Evolutionary conservation across 768 basidiomycete species (phyloP), one percentile per base, ranked within the genome.

Genomic region (Mrakia gelida): DNA sequence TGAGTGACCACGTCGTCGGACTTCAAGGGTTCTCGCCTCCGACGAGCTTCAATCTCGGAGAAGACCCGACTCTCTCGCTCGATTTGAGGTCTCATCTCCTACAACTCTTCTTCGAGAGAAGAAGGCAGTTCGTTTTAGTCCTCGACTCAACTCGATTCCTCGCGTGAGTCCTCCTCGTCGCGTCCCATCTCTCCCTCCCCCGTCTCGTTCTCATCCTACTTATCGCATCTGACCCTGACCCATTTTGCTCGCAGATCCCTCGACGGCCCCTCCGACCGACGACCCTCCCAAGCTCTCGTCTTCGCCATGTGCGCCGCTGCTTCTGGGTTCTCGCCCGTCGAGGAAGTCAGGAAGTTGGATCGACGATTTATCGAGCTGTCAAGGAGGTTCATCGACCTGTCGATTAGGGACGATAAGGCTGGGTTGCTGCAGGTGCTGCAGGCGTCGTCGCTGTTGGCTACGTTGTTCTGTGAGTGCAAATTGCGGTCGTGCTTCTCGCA

Each of bases 291-390:
- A 45, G 67, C 34, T 34, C 67, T 70, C 34, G 34, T 70, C 38
- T 70, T 70, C 26, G 67, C 67, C 10, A 70, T 70, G 67, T 70
- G 41, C 26, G 67, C 67, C 9, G 34, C 23, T n/a, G 67, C 41
- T 13, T 34, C 67, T 1, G 23, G 38, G 38, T 70, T 70, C 38
- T 70, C 67, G 4, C 67, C 67, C 26, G 10, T 70, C 18, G 10
- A 23, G n/a, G 34, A 70, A 1, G 67, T 70, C 38, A 41, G 34
- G 21, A 41, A n/a, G 15, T 16, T 41, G 26, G 67, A 70, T 18
- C 34, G 41, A 41, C 15, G 67, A 4, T 70, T 70, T 23, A 41
- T 41, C 26, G 67, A 38, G 18, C 38, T 41, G 0, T 26, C 67
- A 3, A 2, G 38, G 13, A 32, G 67, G 38, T 38, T 41, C 21